A percentile compares a stretch with the other conserved stretches of the same genome.
Evolutionary conservation across 2,329 filamentous ascomycete species (phyloP).

Genomic region (Phyllosticta capitalensis): DNA sequence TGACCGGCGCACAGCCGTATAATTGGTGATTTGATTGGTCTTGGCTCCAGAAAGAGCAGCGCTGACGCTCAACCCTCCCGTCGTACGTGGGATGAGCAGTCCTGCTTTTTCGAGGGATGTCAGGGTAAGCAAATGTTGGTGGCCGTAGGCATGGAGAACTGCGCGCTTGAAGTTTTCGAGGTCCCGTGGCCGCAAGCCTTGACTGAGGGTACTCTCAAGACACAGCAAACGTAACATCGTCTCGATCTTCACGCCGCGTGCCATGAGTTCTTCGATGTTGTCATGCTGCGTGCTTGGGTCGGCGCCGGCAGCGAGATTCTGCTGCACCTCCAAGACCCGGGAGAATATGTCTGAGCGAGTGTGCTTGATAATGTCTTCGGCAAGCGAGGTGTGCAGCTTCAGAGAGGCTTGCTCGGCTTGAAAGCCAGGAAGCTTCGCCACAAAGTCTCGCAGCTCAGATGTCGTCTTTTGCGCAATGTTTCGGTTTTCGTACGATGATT

Average conservation of each 20-base stretch:
- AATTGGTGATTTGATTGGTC: constrained; percentile 46
- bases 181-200: constrained; percentile 80
- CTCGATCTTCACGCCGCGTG: constrained; percentile 70
- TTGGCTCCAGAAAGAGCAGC: constrained; percentile 29
- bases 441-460: constrained; percentile 85
- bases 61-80: constrained; percentile 30
- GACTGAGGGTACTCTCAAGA: constrained; percentile 81
- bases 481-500: constrained; percentile 78
- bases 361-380: constrained; percentile 90
- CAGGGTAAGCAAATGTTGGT: constrained; percentile 87
- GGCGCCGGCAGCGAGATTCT: constrained; percentile 83
- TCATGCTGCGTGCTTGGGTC: constrained; percentile 87
- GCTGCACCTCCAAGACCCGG: constrained; percentile 82
- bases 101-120: constrained; percentile 82
- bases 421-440: constrained; percentile 84
- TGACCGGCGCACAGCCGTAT: constrained; percentile 75
- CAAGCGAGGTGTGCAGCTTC: constrained; percentile 84
- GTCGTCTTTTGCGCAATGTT: constrained; percentile 74
- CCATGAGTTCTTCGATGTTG: constrained; percentile 87
- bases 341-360: constrained; percentile 86
- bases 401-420: constrained; percentile 88
- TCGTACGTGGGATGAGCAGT: constrained; percentile 56
- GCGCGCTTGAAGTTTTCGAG: constrained; percentile 82
- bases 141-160: constrained; percentile 85
- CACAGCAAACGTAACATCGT: constrained; percentile 78